A percentile compares a stretch with the other conserved stretches of the same genome.
Conservation (phyloP, 2,329 filamentous ascomycete genomes). For the Aspergillus sp. region DNA sequence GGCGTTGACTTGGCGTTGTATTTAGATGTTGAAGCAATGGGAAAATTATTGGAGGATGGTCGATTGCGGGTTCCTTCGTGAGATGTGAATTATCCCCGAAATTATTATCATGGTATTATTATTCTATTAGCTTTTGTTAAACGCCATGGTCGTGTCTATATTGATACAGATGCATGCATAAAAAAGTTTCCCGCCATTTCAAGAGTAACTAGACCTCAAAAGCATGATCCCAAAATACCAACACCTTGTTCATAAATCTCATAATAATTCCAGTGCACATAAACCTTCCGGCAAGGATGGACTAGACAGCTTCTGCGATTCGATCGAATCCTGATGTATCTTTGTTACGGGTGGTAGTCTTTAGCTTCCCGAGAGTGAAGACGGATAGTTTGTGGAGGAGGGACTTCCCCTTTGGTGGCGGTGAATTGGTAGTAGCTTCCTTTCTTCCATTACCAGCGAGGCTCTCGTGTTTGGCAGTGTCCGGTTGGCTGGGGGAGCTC, state of each 20-base stretch:
- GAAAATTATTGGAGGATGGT: neutral
- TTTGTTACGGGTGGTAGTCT: neutral
- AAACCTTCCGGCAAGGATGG: too few relatives aligned
- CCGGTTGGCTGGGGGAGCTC: too few relatives aligned
- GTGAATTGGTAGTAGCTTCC: neutral
- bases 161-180: too few relatives aligned
- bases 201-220: too few relatives aligned
- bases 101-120: too few relatives aligned
- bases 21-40: slow-evolving; percentile 5
- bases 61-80: neutral
- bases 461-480: neutral
- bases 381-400: slow-evolving; percentile 3
- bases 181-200: too few relatives aligned
- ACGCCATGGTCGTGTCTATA: too few relatives aligned
- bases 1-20: slow-evolving; percentile 13
- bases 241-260: too few relatives aligned
- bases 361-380: slow-evolving; percentile 1
- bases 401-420: neutral
- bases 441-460: neutral
- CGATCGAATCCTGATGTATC: slow-evolving; percentile 2
- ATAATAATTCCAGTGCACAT: too few relatives aligned
- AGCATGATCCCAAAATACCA: too few relatives aligned
- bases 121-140: too few relatives aligned
- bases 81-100: too few relatives aligned
- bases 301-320: slow-evolving; percentile 4